Evolutionary conservation across 345 rosid species (phyloP).

Genomic region (Salix koriyanagi): DNA sequence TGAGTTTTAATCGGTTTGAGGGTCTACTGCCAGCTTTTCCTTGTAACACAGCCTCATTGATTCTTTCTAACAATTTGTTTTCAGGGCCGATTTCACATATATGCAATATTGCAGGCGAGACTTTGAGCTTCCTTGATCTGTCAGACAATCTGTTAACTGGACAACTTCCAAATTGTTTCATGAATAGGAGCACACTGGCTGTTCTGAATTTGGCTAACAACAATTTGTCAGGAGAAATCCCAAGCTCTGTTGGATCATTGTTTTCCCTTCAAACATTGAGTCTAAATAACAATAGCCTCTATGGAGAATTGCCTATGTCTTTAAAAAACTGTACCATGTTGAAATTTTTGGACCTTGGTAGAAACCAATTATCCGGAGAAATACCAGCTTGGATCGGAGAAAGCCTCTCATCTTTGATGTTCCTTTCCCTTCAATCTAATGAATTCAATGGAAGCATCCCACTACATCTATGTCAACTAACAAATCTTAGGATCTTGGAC

Average conservation of each 20-base stretch:
- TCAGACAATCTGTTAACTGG: conserved; percentile 12
- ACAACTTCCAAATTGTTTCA: conserved; percentile 9
- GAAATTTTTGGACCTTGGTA: conserved; percentile 16
- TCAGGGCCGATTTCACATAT: conserved; percentile 14
- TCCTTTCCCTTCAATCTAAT: conserved; percentile 20
- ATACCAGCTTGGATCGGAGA: conserved; percentile 25
- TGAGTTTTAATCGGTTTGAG: conserved; percentile 20
- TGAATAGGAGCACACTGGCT: not conserved
- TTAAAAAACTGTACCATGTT: conserved; percentile 6
- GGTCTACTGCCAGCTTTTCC: conserved; percentile 22
- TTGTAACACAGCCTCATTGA: not conserved
- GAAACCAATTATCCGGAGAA: conserved; percentile 17
- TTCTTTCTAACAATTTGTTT: conserved; percentile 23
- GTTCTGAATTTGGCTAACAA: conserved; percentile 22
- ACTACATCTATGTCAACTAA: conserved; percentile 4
- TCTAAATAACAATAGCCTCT: conserved; percentile 16
- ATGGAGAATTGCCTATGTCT: conserved; percentile 15
- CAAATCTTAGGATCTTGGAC: conserved; percentile 9
- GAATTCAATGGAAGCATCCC: conserved; percentile 14
- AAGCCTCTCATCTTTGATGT: conserved; percentile 3
- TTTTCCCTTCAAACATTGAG: conserved; percentile 11
- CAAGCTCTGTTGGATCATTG: conserved; percentile 7
- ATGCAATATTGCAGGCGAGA: not conserved
- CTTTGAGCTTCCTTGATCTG: conserved; percentile 5
- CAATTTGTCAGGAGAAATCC: conserved; percentile 18